Evolutionary conservation across 345 rosid genomes (phyloP), one percentile per base, ranked within the genome.

Genomic region (Gossypium thurberi): DNA sequence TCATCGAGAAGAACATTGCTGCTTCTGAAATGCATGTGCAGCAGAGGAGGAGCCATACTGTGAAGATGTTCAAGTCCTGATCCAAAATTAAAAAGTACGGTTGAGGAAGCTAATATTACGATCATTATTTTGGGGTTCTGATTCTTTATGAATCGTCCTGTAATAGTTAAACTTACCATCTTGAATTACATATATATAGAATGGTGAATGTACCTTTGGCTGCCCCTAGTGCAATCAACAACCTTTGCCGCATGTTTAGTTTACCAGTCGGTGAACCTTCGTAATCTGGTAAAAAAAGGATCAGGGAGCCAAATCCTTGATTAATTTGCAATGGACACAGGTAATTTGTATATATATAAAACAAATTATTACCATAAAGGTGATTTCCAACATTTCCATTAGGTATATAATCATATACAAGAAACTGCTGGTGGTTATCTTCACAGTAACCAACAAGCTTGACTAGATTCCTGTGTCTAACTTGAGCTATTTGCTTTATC

Each of bases 41-140:
- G 75, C 46, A 85, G 63, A 43, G 86, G 86, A 77, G 83, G 83
- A 53, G 62, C 82, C 83, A 79, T 46, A 71, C 83, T 76, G 78
- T 85, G 88, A 77, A 85, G 83, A 74, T 85, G 75, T 58, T 81
- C 81, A 67, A 85, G 80, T 20, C 86, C 88, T 85, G 83, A 15
- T 75, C 44, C 64, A 76, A 51, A 33, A 72, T 72, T 20, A 53
- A 57, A 47, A 81, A 20, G 6, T 70, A 8, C 0, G n/a, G 42
- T 65, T 47, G 42, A 62, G 60, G n/a, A 52, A 52, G 56, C 55
- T 50, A 50, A 33, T 47, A 11, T 47, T 47, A 47, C 51, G 51
- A 47, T 11, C 17, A 47, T 47, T 47, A 47, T 47, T 47, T 47
- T 12, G 50, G 11, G 51, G 13, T 47, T 53, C 8, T 2, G 18